These are phyloP conservation scores for Salix koriyanagi DNA, from an alignment of 345 rosid genomes.

Conservation along the genomic window DNA sequence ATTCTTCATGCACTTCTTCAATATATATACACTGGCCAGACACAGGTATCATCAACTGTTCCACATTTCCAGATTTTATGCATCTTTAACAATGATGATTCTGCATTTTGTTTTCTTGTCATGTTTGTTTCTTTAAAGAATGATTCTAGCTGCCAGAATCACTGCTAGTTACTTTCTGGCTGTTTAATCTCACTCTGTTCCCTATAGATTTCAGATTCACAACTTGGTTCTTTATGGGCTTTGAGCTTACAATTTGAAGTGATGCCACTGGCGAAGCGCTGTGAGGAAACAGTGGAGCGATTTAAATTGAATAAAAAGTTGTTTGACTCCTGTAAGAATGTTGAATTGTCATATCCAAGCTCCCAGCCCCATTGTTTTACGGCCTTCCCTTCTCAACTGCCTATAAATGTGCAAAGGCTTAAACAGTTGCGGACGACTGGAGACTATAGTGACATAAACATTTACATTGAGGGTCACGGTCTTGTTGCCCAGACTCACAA, in stretches of 20 bases:
- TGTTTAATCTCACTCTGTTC: not conserved
- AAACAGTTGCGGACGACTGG: constrained; percentile 41
- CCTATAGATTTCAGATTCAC: constrained; percentile 61
- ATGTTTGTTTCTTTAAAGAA: constrained; percentile 1
- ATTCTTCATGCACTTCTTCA: constrained; percentile 76
- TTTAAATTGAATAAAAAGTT: constrained; percentile 49
- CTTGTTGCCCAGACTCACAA: constrained; percentile 63
- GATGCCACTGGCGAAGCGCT: constrained; percentile 64
- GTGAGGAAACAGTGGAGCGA: constrained; percentile 58
- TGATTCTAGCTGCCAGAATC: not conserved
- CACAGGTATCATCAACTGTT: constrained; percentile 48
- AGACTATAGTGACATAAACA: constrained; percentile 55
- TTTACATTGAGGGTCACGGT: constrained; percentile 61
- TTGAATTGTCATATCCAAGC: constrained; percentile 59
- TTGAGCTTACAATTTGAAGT: constrained; percentile 66
- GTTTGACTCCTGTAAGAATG: constrained; percentile 47
- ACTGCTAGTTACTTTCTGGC: not conserved
- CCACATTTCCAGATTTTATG: not conserved
- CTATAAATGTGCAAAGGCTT: constrained; percentile 59
- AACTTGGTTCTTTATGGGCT: constrained; percentile 54
- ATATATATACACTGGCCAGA: constrained; percentile 64
- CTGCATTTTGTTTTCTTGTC: not conserved
- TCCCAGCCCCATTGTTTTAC: constrained; percentile 40
- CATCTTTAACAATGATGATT: not conserved
- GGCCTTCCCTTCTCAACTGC: constrained; percentile 62